phyloP scores from a whole-genome alignment of 768 basidiomycete species.

The Austroboletus festivus region DNA sequence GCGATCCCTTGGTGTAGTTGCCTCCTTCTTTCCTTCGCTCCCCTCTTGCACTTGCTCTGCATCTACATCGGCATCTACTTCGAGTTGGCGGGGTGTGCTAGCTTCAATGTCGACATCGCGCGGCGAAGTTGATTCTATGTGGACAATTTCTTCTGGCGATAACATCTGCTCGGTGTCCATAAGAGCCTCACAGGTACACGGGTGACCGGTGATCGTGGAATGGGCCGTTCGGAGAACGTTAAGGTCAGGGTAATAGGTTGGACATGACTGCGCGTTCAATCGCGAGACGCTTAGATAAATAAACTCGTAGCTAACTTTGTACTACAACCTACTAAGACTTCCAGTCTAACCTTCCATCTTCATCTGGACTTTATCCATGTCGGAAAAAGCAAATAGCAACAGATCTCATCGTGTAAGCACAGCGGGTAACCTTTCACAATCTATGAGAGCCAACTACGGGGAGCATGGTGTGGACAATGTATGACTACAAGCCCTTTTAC shows the following conservation, averaged over 20 bases:
- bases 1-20: constrained; percentile 22
- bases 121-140: constrained; percentile 3
- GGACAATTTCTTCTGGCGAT: constrained; percentile 6
- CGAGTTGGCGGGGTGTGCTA: background rate
- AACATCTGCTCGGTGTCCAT: constrained; percentile 16
- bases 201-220: no score
- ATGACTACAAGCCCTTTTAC: constrained; percentile 10
- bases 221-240: no score
- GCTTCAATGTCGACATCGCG: constrained; percentile 12
- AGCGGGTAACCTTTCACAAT: constrained; percentile 30
- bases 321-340: no score
- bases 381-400: background rate
- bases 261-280: no score
- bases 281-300: no score
- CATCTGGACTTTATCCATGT: no score
- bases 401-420: constrained; percentile 25
- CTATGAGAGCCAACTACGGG: constrained; percentile 53
- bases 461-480: constrained; percentile 60
- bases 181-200: no score
- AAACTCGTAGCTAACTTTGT: no score
- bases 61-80: constrained; percentile 1
- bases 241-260: no score
- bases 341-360: no score
- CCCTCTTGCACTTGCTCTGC: constrained; percentile 8
- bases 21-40: constrained; percentile 23